Evolutionary conservation across 2,329 filamentous ascomycete species (phyloP).

Genomic region (Byssochlamys sp.): DNA sequence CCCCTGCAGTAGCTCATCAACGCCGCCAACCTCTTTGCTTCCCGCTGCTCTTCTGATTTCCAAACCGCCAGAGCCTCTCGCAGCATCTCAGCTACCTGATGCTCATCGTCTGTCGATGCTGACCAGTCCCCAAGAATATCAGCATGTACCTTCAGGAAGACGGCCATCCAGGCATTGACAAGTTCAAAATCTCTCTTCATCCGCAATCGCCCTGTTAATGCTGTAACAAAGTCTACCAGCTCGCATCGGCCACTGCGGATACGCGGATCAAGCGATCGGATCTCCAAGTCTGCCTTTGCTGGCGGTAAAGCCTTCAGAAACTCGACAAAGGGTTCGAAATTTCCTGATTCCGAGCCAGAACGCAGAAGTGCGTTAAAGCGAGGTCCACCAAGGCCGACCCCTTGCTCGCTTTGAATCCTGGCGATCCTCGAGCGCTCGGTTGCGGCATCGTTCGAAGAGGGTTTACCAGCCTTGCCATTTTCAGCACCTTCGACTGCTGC

Average conservation of each 20-base stretch:
- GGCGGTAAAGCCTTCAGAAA: conserved; percentile 74
- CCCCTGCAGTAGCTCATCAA: conserved; percentile 81
- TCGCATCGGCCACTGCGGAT: conserved; percentile 51
- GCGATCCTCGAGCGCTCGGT: conserved; percentile 58
- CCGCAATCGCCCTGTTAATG: conserved; percentile 61
- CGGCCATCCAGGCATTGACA: conserved; percentile 93
- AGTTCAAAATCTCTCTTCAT: conserved; percentile 79
- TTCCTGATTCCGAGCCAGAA: conserved; percentile 38
- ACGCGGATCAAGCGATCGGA: conserved; percentile 60
- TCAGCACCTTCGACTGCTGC: conserved; percentile 18
- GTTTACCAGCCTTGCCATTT: conserved; percentile 15
- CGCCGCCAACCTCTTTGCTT: conserved; percentile 60
- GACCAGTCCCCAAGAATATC: conserved; percentile 44
- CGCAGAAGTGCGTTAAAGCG: conserved; percentile 43
- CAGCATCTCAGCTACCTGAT: conserved; percentile 42
- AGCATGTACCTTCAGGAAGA: conserved; percentile 73
- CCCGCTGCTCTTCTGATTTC: conserved; percentile 62
- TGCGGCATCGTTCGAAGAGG: conserved; percentile 24
- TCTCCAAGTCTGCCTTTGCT: conserved; percentile 77
- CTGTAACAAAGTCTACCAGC: conserved; percentile 67
- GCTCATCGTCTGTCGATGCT: conserved; percentile 37
- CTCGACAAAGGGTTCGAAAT: conserved; percentile 61
- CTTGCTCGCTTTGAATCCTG: conserved; percentile 49
- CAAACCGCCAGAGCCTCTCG: conserved; percentile 56
- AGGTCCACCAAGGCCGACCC: conserved; percentile 17